Percentiles rank a stretch among this genome's conserved stretches.
Conservation (phyloP, 1,284 basidiomycete species). For the Somion occarium region DNA sequence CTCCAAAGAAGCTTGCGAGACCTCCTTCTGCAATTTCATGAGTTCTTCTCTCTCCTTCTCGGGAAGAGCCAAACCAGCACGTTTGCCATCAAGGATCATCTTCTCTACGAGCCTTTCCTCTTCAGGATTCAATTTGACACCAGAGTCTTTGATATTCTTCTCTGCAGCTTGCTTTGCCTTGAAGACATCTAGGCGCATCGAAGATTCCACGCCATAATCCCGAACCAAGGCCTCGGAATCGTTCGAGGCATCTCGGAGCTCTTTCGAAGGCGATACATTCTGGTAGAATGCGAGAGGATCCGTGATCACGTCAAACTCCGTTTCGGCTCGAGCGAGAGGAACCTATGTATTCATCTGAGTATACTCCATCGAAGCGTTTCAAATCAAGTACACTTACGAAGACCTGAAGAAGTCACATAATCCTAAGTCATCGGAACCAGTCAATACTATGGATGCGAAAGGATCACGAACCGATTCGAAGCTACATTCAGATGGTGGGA, state of each 20-base stretch:
- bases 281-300: conserved; percentile 75
- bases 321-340: conserved; percentile 55
- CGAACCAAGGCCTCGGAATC: conserved; percentile 64
- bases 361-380: no score
- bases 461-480: conserved; percentile 20
- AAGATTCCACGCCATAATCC: conserved; percentile 64
- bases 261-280: conserved; percentile 69
- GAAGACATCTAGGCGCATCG: conserved; percentile 77
- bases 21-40: conserved; percentile 58
- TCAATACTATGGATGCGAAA: neutral
- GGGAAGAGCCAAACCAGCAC: conserved; percentile 70
- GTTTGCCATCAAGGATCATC: conserved; percentile 70
- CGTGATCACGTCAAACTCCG: conserved; percentile 41
- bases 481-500: conserved; percentile 38
- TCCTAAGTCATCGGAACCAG: neutral
- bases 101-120: conserved; percentile 72
- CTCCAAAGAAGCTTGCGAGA: conserved; percentile 66
- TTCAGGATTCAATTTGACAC: conserved; percentile 55
- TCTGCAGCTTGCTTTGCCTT: conserved; percentile 65
- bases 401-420: conserved; percentile 38
- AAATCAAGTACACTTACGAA: conserved; percentile 58
- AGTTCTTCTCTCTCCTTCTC: conserved; percentile 56
- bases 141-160: conserved; percentile 56
- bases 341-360: no score
- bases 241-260: conserved; percentile 70